phyloP scores from a whole-genome alignment of 192 early-diverging fungal species.

The Backusella circina region DNA sequence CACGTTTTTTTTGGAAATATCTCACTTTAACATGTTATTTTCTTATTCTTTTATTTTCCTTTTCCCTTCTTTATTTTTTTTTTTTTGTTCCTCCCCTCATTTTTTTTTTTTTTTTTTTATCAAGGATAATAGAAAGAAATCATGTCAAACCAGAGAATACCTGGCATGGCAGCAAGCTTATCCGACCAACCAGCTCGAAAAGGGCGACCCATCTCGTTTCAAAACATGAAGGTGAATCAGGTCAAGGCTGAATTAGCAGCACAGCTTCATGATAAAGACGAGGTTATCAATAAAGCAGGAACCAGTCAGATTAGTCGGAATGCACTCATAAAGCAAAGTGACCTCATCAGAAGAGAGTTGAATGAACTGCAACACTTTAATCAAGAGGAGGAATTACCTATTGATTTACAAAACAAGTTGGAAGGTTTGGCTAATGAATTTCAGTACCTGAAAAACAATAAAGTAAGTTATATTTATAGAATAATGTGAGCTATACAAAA shows the following conservation, averaged over 20 bases:
- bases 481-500: not conserved
- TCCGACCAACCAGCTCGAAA: not conserved
- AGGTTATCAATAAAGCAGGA: not conserved
- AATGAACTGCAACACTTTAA: not conserved
- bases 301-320: constrained; percentile 13
- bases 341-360: not conserved
- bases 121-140: not conserved
- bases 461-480: not conserved
- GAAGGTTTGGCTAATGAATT: constrained; percentile 8
- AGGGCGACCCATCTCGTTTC: constrained; percentile 16
- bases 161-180: constrained; percentile 8
- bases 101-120: not conserved
- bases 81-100: not conserved
- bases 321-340: constrained; percentile 7
- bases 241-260: constrained; percentile 16
- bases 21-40: not conserved
- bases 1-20: constrained; percentile 13
- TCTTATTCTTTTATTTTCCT: not conserved
- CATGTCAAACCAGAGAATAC: not conserved
- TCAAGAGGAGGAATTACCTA: not conserved
- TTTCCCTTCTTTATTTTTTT: not conserved
- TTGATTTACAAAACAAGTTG: not conserved
- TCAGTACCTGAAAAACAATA: constrained; percentile 2
- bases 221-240: constrained; percentile 14
- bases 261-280: constrained; percentile 16